Evolutionary conservation across 768 basidiomycete genomes (phyloP).

Genomic region (Trametes cingulata): DNA sequence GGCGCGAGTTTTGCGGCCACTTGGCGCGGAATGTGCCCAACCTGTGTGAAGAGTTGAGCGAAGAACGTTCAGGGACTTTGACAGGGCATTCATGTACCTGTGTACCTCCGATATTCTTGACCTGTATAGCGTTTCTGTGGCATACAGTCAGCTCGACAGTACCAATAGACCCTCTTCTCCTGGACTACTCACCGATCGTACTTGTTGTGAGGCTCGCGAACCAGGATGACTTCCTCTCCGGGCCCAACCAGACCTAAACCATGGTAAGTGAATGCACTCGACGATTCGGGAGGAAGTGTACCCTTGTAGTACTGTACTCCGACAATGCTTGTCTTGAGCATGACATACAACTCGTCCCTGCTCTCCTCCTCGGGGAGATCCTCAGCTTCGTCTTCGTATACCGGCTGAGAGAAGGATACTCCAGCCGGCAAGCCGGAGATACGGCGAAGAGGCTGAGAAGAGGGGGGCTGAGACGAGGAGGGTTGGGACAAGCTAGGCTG

Average conservation of each 20-base stretch:
- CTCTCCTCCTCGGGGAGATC: conserved; percentile 47
- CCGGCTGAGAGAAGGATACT: conserved; percentile 15
- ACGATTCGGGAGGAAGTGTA: conserved; percentile 24
- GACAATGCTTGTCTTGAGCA: conserved; percentile 62
- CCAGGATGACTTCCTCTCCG: conserved; percentile 73
- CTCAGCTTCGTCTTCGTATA: conserved; percentile 41
- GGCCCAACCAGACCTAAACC: conserved; percentile 70
- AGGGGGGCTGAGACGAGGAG: conserved; percentile 4
- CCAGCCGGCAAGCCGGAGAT: conserved; percentile 17
- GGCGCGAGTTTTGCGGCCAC: conserved; percentile 65
- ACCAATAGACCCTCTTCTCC: no score
- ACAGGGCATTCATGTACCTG: not conserved
- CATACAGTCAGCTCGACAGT: not conserved
- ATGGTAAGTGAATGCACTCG: not conserved
- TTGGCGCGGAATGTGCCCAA: conserved; percentile 74
- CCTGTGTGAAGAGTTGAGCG: conserved; percentile 42
- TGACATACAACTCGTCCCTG: conserved; percentile 69
- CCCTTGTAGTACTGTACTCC: conserved; percentile 85
- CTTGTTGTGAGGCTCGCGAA: conserved; percentile 64
- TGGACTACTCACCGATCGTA: conserved; percentile 59
- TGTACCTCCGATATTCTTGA: conserved; percentile 68
- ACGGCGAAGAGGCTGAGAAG: conserved; percentile 23
- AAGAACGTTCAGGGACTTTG: not conserved
- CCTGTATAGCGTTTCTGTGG: conserved; percentile 74
- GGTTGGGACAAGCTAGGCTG: conserved; percentile 22